These are phyloP conservation scores for Cytospora chrysosperma DNA, from an alignment of 2,329 filamentous ascomycete genomes.

Conservation along the genomic window DNA sequence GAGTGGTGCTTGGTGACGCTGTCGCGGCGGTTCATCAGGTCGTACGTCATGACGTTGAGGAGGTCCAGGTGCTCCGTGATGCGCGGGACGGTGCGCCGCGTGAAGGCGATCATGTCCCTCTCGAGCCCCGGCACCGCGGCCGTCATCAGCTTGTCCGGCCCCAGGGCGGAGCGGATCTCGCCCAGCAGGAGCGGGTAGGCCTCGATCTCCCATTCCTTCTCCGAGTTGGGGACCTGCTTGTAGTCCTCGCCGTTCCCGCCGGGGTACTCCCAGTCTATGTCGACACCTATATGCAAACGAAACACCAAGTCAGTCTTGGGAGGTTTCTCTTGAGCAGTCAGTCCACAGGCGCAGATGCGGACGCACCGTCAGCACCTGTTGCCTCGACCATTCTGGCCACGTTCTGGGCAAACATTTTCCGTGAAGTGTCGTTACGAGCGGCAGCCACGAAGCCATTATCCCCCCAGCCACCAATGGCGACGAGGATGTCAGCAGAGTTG, in stretches of 20 bases:
- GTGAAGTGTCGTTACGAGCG: conserved; percentile 49
- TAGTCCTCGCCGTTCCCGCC: conserved; percentile 70
- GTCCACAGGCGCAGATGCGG: conserved; percentile 10
- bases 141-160: conserved; percentile 59
- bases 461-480: conserved; percentile 76
- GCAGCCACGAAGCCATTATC: conserved; percentile 62
- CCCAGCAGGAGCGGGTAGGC: conserved; percentile 61
- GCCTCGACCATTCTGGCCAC: conserved; percentile 60
- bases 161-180: conserved; percentile 58
- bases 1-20: conserved; percentile 63
- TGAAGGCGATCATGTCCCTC: conserved; percentile 69
- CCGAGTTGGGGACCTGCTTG: conserved; percentile 57
- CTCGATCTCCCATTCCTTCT: conserved; percentile 59
- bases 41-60: conserved; percentile 58
- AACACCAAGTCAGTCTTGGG: conserved; percentile 2
- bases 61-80: conserved; percentile 64
- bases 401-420: conserved; percentile 61
- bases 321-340: conserved; percentile 23
- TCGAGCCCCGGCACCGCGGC: conserved; percentile 64
- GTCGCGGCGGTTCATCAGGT: conserved; percentile 72
- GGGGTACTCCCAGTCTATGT: conserved; percentile 67
- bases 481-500: conserved; percentile 58
- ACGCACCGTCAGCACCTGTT: conserved; percentile 63
- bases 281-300: conserved; percentile 37
- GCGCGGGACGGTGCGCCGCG: conserved; percentile 50